Percentiles rank a stretch among this genome's conserved stretches.
phyloP scores from a whole-genome alignment of 2,329 filamentous ascomycete genomes.

The Daldinia sp. region DNA sequence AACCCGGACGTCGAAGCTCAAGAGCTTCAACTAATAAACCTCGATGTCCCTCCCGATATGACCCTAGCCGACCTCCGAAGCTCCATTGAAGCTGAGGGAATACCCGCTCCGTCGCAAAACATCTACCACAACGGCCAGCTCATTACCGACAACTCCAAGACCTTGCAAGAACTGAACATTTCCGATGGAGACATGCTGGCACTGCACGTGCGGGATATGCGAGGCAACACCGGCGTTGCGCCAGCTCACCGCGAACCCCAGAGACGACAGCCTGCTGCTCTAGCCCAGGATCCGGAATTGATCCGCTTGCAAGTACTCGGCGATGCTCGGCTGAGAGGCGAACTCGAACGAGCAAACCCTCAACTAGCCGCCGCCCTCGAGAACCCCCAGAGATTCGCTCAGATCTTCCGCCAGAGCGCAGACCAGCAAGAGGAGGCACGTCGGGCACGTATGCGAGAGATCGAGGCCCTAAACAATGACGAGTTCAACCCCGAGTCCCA shows the following conservation, averaged over 20 bases:
- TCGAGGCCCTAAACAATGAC: constrained; percentile 88
- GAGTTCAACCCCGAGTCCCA: constrained; percentile 95
- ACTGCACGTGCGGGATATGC: constrained; percentile 78
- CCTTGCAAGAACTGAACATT: constrained; percentile 83
- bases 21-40: constrained; percentile 71
- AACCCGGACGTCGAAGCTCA: constrained; percentile 72
- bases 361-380: constrained; percentile 82
- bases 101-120: constrained; percentile 79
- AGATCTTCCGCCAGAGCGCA: constrained; percentile 75
- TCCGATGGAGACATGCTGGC: constrained; percentile 93
- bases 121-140: constrained; percentile 91
- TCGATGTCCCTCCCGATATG: constrained; percentile 77
- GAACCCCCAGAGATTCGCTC: constrained; percentile 80
- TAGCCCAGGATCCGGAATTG: constrained; percentile 78
- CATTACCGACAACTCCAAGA: constrained; percentile 81
- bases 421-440: constrained; percentile 79
- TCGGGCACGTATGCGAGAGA: constrained; percentile 82
- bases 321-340: constrained; percentile 77
- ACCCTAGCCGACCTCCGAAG: constrained; percentile 87
- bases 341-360: constrained; percentile 79
- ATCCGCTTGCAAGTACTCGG: constrained; percentile 85
- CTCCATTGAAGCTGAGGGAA: constrained; percentile 85
- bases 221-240: constrained; percentile 59
- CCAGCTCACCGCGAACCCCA: constrained; percentile 54
- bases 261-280: constrained; percentile 48